Evolutionary conservation across 805 yeast genomes (phyloP), one percentile per base, ranked within the genome.

Genomic region (Candida stauntonica): DNA sequence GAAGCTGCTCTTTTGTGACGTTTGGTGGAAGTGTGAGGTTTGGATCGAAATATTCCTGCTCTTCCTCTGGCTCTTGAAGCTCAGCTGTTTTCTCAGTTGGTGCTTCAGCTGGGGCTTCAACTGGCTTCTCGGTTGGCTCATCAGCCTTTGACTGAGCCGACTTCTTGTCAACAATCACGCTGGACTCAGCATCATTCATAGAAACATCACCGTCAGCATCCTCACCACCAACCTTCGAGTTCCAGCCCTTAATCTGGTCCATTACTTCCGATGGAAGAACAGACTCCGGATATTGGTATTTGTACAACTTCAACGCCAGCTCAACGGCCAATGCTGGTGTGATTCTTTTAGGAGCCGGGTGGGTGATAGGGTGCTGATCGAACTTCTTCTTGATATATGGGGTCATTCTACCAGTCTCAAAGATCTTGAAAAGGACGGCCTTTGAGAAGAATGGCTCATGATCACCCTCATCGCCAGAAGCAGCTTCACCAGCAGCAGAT

Each of bases 281-380:
- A 14, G 32, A 7, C 7, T 38, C 42, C 15, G 48, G 48, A 35
- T 35, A 44, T 23, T 45, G 33, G 17, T 23, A 19, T 18, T 33
- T 18, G 17, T 31, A 36, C 16, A 39, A 26, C 26, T 26, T 32
- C n/a, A 24, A 26, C 20, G 39, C 33, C 18, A 42, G 37, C 9
- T 21, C 28, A 20, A 28, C 18, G 5, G 41, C 44, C 24, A 30
- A 33, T n/a, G 31, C 34, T 8, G 30, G 35, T 3, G 5, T 17
- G 9, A 29, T 17, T 18, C 29, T 30, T 29, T 21, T 17, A 13
- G 44, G 38, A 15, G 27, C 28, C 21, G 44, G 41, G 5, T 29
- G 26, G 3, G 45, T 35, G 11, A 20, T 23, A 11, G 42, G 34
- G 34, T 44, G 42, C 11, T 18, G 28, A n/a, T 32, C 36, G 26